These are phyloP conservation scores for Stramenopiles sp. DNA, from an alignment of 352 stramenopile genomes.

Conservation along the genomic window DNA sequence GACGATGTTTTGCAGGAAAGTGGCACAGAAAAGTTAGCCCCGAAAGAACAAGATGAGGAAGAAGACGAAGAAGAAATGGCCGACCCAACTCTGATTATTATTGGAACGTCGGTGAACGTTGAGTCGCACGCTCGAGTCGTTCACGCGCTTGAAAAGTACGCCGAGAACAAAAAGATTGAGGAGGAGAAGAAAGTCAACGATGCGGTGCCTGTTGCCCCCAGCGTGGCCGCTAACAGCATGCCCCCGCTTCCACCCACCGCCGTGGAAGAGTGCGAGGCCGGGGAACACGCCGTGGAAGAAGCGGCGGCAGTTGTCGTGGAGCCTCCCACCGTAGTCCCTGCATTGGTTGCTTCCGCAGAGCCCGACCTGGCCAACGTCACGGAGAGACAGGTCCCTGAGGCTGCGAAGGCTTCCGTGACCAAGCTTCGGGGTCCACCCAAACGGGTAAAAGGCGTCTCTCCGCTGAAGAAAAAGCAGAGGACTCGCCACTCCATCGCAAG, in stretches of 20 bases:
- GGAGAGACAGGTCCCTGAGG: no score
- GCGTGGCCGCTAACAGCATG: no score
- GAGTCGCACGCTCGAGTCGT: background rate
- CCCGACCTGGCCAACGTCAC: background rate
- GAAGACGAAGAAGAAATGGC: no score
- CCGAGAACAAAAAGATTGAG: background rate
- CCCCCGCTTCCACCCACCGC: no score
- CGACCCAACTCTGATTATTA: no score
- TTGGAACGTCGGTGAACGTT: background rate
- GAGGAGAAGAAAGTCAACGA: background rate
- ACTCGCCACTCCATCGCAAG: background rate
- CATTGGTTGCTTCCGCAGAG: background rate
- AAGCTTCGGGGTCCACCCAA: background rate
- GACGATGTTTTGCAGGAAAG: no score
- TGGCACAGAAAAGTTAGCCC: no score
- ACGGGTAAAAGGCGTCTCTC: background rate
- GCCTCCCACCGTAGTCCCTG: background rate
- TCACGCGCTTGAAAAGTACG: background rate
- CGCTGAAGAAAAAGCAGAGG: background rate
- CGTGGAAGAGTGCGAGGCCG: background rate
- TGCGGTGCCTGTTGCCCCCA: no score
- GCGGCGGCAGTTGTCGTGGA: background rate
- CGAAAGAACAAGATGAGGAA: no score
- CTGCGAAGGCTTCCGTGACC: background rate
- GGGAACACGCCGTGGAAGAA: background rate